Evolutionary conservation across 1,284 basidiomycete genomes (phyloP).

Genomic region (Afroboletus lepidellus): DNA sequence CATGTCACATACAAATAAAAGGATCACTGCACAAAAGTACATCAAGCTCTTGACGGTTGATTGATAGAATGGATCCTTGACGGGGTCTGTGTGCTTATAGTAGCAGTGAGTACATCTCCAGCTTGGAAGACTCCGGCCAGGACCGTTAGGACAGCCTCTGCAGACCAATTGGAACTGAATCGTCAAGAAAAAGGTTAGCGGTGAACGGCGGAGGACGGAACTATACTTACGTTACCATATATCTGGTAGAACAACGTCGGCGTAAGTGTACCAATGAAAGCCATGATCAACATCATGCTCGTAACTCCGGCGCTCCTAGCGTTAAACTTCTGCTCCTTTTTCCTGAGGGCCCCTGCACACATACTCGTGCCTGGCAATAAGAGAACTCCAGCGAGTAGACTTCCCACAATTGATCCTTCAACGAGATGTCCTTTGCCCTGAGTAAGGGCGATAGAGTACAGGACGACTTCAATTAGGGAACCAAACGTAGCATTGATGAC

Average conservation of each 20-base stretch:
- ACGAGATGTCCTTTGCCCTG: slow-evolving; percentile 92
- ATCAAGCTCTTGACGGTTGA: slow-evolving; percentile 90
- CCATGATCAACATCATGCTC: slow-evolving; percentile 99
- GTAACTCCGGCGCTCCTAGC: slow-evolving; percentile 98
- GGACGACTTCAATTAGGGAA: slow-evolving; percentile 95
- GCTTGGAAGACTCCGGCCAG: slow-evolving; percentile 40
- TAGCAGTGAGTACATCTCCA: slow-evolving; percentile 94
- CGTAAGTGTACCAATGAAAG: slow-evolving; percentile 94
- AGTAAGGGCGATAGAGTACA: slow-evolving; percentile 88
- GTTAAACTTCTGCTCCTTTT: slow-evolving; percentile 98
- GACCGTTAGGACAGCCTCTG: slow-evolving; percentile 74
- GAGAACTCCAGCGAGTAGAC: slow-evolving; percentile 91
- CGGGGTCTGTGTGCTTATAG: slow-evolving; percentile 93
- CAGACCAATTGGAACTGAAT: slow-evolving; percentile 89
- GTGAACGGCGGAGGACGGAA: slow-evolving; percentile 8
- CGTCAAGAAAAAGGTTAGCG: slow-evolving; percentile 3
- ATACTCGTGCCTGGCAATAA: slow-evolving; percentile 98
- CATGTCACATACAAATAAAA: slow-evolving; percentile 75
- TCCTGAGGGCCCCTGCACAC: slow-evolving; percentile 88
- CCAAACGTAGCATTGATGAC: slow-evolving; percentile 99
- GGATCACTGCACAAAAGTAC: slow-evolving; percentile 90
- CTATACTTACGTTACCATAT: slow-evolving; percentile 85
- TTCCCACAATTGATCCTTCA: slow-evolving; percentile 95
- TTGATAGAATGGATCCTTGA: slow-evolving; percentile 95
- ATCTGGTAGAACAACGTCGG: slow-evolving; percentile 99